These are phyloP conservation scores for Malus domestica DNA, from an alignment of 306 rosid genomes.

Conservation along the genomic window ASM211411v1 NC_041796.1:28285501-28286000, in stretches of 20 bases:
- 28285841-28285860: background rate
- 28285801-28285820: background rate
- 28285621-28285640: conserved; percentile 92
- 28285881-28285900: conserved; percentile 56
- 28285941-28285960: conserved; percentile 95
- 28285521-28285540: background rate
- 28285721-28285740: background rate
- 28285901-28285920: conserved; percentile 96
- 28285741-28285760: background rate
- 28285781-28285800: background rate
- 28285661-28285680: background rate
- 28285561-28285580: conserved; percentile 36
- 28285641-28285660: conserved; percentile 99
- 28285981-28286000: conserved; percentile 90
- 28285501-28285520: background rate
- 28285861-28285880: background rate
- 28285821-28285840: background rate
- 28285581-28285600: conserved; percentile 79
- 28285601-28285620: conserved; percentile 79
- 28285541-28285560: conserved; percentile 9
- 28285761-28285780: background rate
- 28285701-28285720: background rate
- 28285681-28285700: background rate
- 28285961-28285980: conserved; percentile 91
- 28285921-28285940: conserved; percentile 98